A percentile compares a stretch with the other conserved stretches of the same genome.
Evolutionary conservation across 345 rosid genomes (phyloP).

Genomic region (Cardamine chenopodiifolia): DNA sequence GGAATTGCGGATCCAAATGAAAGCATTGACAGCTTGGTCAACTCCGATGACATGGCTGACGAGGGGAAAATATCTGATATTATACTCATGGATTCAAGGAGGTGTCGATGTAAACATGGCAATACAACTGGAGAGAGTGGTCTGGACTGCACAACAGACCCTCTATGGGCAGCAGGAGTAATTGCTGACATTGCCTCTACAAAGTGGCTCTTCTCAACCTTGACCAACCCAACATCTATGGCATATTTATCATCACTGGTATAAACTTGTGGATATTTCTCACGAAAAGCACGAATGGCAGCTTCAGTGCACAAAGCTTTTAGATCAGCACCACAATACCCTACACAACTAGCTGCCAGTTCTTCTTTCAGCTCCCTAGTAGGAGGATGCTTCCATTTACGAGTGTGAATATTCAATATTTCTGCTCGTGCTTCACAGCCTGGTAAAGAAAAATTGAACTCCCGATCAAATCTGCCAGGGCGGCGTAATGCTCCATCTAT

Average conservation of each 20-base stretch:
- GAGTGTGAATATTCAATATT: slow-evolving; percentile 94
- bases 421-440: slow-evolving; percentile 98
- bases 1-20: slow-evolving; percentile 92
- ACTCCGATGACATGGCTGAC: slow-evolving; percentile 65
- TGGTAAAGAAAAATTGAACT: slow-evolving; percentile 96
- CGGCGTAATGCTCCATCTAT: slow-evolving; percentile 99
- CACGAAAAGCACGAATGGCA: slow-evolving; percentile 98
- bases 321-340: slow-evolving; percentile 99
- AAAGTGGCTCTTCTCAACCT: slow-evolving; percentile 86
- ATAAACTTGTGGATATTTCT: slow-evolving; percentile 98
- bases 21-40: slow-evolving; percentile 87
- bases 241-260: slow-evolving; percentile 93
- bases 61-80: slow-evolving; percentile 83
- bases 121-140: slow-evolving; percentile 92
- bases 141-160: slow-evolving; percentile 91
- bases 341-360: slow-evolving; percentile 97
- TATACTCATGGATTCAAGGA: slow-evolving; percentile 67
- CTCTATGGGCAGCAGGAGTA: slow-evolving; percentile 99
- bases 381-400: slow-evolving; percentile 97
- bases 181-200: slow-evolving; percentile 95
- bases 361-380: slow-evolving; percentile 76
- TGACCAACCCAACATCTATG: slow-evolving; percentile 92
- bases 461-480: slow-evolving; percentile 99
- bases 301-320: slow-evolving; percentile 98
- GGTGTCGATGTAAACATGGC: slow-evolving; percentile 88